Evolutionary conservation across 768 basidiomycete genomes (phyloP), one percentile per base, ranked within the genome.

Genomic region (Rubroboletus satanas): DNA sequence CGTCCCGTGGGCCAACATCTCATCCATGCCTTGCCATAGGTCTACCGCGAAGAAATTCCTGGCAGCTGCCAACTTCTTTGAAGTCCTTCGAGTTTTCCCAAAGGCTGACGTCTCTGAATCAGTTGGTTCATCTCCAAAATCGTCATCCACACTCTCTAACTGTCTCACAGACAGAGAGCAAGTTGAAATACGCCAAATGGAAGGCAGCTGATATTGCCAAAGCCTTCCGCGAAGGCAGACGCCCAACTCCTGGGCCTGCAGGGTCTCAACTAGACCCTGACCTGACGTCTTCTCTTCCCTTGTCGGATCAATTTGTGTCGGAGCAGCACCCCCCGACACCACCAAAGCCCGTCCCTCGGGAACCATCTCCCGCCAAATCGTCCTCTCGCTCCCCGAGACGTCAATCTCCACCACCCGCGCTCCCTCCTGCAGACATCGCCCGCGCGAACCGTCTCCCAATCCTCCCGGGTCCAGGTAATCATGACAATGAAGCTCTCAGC

Each of bases 171-270:
- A 83, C 84, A 58, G 85, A 85, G 61, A 89, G 89, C 58, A 98
- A 97, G 72, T 83, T 96, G 35, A 85, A 83, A 52, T 99, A 98
- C 72, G 83, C 94, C 5, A 93, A 97, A 70, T 99, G 97, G 95
- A 98, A 98, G 70, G 96, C 96, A 36, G 87, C 89, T 12, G 93
- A 97, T 58, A 94, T 98, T 18, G 84, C 91, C 17, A 98, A 91
- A 70, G 94, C 96, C 1, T 82, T 94, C 66, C 85, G 95, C n/a
- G 96, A 98, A 70, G 95, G 97, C 5, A 82, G 90, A 21, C 83
- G 79, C 61, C 94, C 96, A 10, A 73, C 76, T 2, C 82, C 94
- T 2, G 96, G 92, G 2, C 88, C 91, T 54, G 84, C 88, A 45
- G 83, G 79, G 49, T 76, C 70, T 42, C 50, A 69, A 2, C 39